A percentile compares a stretch with the other conserved stretches of the same genome.
These are phyloP conservation scores for Comarum palustre DNA, from an alignment of 306 rosid genomes.

Conservation along the genomic window DNA sequence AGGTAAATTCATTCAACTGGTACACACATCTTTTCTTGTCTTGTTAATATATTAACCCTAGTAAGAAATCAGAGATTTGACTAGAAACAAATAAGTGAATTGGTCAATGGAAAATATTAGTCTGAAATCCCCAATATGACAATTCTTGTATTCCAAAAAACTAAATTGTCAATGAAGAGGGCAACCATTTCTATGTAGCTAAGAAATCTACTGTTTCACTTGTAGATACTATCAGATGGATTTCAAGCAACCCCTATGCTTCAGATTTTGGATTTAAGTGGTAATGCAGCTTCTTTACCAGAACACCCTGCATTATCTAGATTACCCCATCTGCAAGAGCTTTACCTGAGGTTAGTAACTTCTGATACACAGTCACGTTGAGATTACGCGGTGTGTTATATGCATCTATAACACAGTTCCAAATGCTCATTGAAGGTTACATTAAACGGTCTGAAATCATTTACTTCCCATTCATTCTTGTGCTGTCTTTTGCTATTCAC, in stretches of 20 bases:
- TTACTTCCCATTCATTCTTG: constrained; percentile 4
- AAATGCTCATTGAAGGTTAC: neutral
- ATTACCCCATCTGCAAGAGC: constrained; percentile 72
- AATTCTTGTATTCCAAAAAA: neutral
- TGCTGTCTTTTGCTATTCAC: constrained; percentile 4
- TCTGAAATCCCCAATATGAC: neutral
- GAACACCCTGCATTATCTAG: constrained; percentile 62
- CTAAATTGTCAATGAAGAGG: neutral
- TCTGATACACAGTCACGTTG: constrained; percentile 1
- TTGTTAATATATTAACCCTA: neutral
- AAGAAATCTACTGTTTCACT: constrained; percentile 23
- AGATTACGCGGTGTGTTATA: neutral
- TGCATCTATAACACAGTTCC: constrained; percentile 4
- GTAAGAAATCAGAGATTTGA: neutral
- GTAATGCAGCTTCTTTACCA: constrained; percentile 57
- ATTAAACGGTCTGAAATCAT: constrained; percentile 16
- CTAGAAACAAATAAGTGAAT: neutral
- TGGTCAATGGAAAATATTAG: neutral
- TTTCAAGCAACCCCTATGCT: constrained; percentile 67
- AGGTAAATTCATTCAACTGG: constrained; percentile 41
- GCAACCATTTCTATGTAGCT: neutral
- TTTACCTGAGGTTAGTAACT: constrained; percentile 74
- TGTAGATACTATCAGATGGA: constrained; percentile 78
- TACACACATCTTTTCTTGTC: neutral
- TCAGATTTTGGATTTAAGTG: constrained; percentile 78